Conservation (phyloP, 306 rosid species). For the Acacia confusa region DNA sequence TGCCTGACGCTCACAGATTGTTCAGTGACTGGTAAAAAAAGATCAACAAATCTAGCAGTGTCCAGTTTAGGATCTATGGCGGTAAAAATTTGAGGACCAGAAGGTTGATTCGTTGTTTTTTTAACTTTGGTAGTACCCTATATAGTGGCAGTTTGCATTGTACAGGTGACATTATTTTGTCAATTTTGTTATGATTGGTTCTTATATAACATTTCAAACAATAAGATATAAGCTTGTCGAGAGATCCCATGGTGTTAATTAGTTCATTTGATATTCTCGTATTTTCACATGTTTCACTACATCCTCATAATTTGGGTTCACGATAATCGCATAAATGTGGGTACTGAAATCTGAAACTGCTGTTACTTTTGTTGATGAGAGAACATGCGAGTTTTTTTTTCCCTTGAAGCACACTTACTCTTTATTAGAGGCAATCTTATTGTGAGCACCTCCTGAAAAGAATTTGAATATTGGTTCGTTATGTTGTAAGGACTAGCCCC, state of each 20-base stretch:
- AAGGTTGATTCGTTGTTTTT: constrained; percentile 35
- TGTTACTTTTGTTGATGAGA: neutral
- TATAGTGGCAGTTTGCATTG: constrained; percentile 43
- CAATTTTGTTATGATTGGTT: constrained; percentile 35
- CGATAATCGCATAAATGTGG: neutral
- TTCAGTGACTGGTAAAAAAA: neutral
- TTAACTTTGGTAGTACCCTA: constrained; percentile 28
- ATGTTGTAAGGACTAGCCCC: too few relatives aligned
- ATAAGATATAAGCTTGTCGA: neutral
- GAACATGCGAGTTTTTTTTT: neutral
- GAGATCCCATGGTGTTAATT: neutral
- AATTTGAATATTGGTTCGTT: too few relatives aligned
- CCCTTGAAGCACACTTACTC: too few relatives aligned
- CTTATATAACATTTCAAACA: constrained; percentile 22
- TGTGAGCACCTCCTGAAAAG: too few relatives aligned
- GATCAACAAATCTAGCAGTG: constrained; percentile 21
- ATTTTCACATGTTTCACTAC: neutral
- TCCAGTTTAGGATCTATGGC: constrained; percentile 9
- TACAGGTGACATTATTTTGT: constrained; percentile 51
- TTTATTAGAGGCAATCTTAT: too few relatives aligned
- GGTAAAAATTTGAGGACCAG: constrained; percentile 36
- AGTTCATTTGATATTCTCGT: neutral
- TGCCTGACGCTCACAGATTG: neutral
- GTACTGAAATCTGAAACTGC: too few relatives aligned
- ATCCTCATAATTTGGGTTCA: neutral